Percentiles rank a stretch among this genome's conserved stretches.
Evolutionary conservation across 345 rosid species (phyloP).

Genomic region (Euphorbia peplus): DNA sequence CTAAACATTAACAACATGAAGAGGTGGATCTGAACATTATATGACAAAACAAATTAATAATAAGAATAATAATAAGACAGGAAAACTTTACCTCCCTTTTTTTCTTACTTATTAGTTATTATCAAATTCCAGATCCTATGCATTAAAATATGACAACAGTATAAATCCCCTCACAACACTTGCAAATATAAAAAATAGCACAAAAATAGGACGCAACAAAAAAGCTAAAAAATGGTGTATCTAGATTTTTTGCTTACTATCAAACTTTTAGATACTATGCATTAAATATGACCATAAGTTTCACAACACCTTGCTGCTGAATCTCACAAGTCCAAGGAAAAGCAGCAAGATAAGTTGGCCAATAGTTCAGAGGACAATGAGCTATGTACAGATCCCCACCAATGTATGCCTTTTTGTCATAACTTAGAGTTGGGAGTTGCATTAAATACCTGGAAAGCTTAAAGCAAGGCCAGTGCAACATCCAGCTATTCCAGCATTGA

Average conservation of each 20-base stretch:
- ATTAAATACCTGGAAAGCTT: slow-evolving; percentile 65
- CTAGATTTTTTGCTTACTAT: neutral
- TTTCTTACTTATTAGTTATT: too few species aligned
- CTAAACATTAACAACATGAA: neutral
- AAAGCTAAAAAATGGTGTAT: neutral
- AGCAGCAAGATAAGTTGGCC: neutral
- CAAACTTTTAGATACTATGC: neutral
- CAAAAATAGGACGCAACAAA: too few species aligned
- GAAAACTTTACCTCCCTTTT: too few species aligned
- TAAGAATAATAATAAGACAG: neutral
- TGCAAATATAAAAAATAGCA: neutral
- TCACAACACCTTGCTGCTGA: neutral
- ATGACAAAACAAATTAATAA: neutral
- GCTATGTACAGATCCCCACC: neutral
- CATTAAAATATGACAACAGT: neutral
- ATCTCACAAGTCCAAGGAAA: neutral
- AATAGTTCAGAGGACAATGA: too few species aligned
- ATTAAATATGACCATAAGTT: neutral
- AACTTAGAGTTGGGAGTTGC: neutral
- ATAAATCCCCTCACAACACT: neutral
- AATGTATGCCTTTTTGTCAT: neutral
- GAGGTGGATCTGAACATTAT: neutral
- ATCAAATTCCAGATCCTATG: too few species aligned
- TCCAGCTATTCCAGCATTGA: slow-evolving; percentile 90
- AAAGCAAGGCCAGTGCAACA: slow-evolving; percentile 87